These are phyloP conservation scores for Bigelowiella natans DNA, from an alignment of 78 protist species.

Conservation along the genomic window DNA sequence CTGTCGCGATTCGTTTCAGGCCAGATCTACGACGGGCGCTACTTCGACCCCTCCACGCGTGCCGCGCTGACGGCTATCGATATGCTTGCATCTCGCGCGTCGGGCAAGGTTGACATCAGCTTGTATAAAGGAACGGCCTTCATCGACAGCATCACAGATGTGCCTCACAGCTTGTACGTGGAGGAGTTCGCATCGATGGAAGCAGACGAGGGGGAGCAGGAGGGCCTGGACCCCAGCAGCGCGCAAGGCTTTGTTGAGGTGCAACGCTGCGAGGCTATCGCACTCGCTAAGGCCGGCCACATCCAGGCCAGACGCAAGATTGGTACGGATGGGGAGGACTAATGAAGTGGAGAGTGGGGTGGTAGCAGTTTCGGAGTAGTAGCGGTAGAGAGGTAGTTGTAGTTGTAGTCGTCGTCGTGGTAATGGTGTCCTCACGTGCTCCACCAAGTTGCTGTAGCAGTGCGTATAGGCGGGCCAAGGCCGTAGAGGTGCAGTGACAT, in stretches of 20 bases:
- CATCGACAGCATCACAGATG: background rate
- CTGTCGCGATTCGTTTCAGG: background rate
- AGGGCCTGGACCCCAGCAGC: background rate
- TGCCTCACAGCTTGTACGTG: background rate
- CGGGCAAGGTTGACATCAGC: background rate
- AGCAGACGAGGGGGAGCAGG: background rate
- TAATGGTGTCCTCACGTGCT: too few relatives aligned
- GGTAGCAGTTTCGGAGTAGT: too few relatives aligned
- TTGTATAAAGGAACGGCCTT: background rate
- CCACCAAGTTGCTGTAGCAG: too few relatives aligned
- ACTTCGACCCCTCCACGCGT: slow-evolving; percentile 19
- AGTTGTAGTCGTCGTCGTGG: too few relatives aligned
- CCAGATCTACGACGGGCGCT: slow-evolving; percentile 41
- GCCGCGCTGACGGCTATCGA: slow-evolving; percentile 24
- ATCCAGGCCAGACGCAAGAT: background rate
- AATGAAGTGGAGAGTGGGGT: too few relatives aligned
- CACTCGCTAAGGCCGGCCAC: background rate
- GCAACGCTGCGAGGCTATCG: background rate
- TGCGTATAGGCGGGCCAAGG: too few relatives aligned
- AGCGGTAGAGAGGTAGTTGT: too few relatives aligned
- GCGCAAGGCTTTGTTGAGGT: background rate
- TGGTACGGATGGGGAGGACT: background rate
- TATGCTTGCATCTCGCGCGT: background rate
- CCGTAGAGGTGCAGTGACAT: too few relatives aligned
- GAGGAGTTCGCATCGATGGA: background rate